These are phyloP conservation scores for Agastache rugosa DNA, from an alignment of 257 asterid species.

Conservation along the genomic window DNA sequence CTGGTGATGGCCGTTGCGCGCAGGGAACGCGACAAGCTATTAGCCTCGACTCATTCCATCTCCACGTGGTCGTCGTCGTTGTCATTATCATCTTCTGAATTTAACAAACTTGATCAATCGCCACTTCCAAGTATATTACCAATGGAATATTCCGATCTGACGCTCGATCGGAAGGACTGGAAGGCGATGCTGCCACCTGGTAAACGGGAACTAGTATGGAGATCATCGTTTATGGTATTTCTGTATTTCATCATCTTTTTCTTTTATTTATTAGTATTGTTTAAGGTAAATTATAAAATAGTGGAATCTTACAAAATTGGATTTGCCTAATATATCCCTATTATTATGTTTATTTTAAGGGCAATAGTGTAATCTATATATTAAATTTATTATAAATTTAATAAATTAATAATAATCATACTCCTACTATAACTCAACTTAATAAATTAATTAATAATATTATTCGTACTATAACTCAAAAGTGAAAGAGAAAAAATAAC, in stretches of 20 bases:
- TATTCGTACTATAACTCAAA: no score
- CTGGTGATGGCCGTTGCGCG: conserved; percentile 8
- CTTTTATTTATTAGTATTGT: neutral
- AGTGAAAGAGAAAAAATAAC: no score
- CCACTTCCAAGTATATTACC: neutral
- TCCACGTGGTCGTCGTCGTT: no score
- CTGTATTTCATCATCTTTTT: neutral
- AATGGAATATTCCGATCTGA: conserved; percentile 4
- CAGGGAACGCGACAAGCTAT: neutral
- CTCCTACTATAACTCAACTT: no score
- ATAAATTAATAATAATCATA: no score
- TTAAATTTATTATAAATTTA: no score
- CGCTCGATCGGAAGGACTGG: neutral
- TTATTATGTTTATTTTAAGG: no score
- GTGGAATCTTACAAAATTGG: no score
- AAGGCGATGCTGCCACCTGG: conserved; percentile 11
- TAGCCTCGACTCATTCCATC: neutral
- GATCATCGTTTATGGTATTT: conserved; percentile 11
- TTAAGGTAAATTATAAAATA: neutral
- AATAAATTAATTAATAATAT: no score
- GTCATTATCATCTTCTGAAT: neutral
- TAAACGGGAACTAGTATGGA: neutral
- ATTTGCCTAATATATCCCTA: no score
- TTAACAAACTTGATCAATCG: neutral
- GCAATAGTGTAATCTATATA: no score